Percentiles rank a stretch among this genome's conserved stretches.
phyloP scores from a whole-genome alignment of 495 filamentous ascomycete species.

The Parachaetomium inaequale region DNA sequence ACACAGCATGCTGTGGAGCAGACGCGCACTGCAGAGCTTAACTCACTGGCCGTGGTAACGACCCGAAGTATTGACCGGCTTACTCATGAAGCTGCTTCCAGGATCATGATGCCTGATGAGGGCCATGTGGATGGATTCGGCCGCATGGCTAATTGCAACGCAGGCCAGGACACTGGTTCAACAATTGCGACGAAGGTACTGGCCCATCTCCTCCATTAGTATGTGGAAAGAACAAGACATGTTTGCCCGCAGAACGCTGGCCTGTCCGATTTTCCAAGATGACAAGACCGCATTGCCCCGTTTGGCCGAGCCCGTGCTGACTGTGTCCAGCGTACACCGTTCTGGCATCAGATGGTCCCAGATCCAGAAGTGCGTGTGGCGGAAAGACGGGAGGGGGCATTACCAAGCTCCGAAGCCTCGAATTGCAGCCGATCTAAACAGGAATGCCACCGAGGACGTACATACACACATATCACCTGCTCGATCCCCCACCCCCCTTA shows the following conservation, averaged over 20 bases:
- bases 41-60: background rate
- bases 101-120: background rate
- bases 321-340: background rate
- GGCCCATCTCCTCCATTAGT: background rate
- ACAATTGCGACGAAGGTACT: too few species aligned
- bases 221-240: background rate
- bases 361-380: background rate
- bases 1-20: constrained; percentile 14
- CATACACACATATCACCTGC: background rate
- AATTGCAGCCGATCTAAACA: background rate
- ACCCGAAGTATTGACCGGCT: constrained; percentile 15
- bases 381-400: background rate
- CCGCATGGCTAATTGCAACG: background rate
- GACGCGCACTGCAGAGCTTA: constrained; percentile 12
- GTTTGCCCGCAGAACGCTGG: background rate
- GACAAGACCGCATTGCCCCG: background rate
- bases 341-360: background rate
- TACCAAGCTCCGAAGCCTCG: background rate
- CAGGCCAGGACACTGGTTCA: too few species aligned
- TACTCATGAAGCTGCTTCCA: background rate
- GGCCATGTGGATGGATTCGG: background rate
- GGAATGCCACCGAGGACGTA: background rate
- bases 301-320: background rate
- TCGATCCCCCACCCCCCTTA: background rate
- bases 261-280: background rate